phyloP scores from a whole-genome alignment of 306 rosid species.

The Coriaria nepalensis region DNA sequence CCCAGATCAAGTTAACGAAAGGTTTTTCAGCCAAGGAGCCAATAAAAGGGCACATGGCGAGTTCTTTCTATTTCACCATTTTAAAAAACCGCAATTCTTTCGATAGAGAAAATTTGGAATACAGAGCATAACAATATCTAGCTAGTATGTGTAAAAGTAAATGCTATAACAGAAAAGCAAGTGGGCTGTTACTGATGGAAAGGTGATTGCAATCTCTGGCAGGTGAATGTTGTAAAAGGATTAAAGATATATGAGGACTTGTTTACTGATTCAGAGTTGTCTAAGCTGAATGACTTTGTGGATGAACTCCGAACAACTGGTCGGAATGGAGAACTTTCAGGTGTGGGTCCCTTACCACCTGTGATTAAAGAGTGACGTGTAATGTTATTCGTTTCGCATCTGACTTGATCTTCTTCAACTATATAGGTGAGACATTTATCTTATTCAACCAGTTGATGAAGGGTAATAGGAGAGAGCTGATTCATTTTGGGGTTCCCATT shows the following conservation, averaged over 20 bases:
- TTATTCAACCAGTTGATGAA: slow-evolving; percentile 84
- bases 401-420: slow-evolving; percentile 13
- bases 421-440: slow-evolving; percentile 73
- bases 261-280: slow-evolving; percentile 60
- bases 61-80: slow-evolving; percentile 28
- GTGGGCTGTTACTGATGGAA: background rate
- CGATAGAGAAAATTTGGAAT: too few species aligned
- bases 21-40: slow-evolving; percentile 94
- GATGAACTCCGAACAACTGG: slow-evolving; percentile 70
- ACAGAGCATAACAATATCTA: too few species aligned
- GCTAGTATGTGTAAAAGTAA: too few species aligned
- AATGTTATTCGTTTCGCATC: background rate
- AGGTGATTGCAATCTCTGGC: slow-evolving; percentile 17
- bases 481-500: slow-evolving; percentile 88
- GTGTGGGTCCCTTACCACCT: slow-evolving; percentile 16
- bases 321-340: slow-evolving; percentile 79
- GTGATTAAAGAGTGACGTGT: too few species aligned
- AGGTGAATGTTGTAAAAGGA: slow-evolving; percentile 98
- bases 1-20: slow-evolving; percentile 71
- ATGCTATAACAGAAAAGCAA: too few species aligned
- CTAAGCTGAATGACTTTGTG: slow-evolving; percentile 55
- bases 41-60: slow-evolving; percentile 83
- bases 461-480: slow-evolving; percentile 85
- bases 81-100: background rate
- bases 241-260: slow-evolving; percentile 71